Conservation (phyloP, 768 basidiomycete genomes). For the Termitomyces sp. region DNA sequence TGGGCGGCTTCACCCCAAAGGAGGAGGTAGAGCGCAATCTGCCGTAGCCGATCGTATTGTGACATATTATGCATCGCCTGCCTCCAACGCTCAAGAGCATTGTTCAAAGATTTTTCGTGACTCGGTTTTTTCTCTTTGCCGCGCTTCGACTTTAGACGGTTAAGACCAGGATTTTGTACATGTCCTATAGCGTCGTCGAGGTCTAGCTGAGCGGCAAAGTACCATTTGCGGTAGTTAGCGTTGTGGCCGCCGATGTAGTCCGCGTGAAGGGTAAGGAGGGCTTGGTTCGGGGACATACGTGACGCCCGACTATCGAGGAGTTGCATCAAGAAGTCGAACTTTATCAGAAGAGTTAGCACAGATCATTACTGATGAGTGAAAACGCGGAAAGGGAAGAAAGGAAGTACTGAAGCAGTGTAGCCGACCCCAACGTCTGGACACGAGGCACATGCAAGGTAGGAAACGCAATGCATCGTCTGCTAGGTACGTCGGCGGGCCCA, state of each 20-base stretch:
- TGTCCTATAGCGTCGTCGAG: constrained; percentile 96
- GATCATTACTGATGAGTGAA: not conserved
- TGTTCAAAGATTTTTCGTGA: constrained; percentile 65
- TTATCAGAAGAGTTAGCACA: constrained; percentile 4
- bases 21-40: constrained; percentile 92
- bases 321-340: constrained; percentile 99
- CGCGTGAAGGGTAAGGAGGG: constrained; percentile 91
- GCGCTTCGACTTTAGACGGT: constrained; percentile 72
- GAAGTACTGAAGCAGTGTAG: not conserved
- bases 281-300: constrained; percentile 95
- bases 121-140: constrained; percentile 44
- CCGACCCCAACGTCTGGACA: not conserved
- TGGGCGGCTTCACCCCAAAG: constrained; percentile 99
- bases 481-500: not conserved
- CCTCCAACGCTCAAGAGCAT: constrained; percentile 89
- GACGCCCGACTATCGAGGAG: constrained; percentile 95
- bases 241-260: constrained; percentile 99
- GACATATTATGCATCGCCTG: constrained; percentile 99
- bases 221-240: constrained; percentile 99
- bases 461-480: not conserved
- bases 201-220: constrained; percentile 98
- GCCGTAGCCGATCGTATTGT: constrained; percentile 94
- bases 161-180: constrained; percentile 86
- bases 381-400: not conserved
- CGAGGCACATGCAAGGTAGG: not conserved